These are phyloP conservation scores for Acacia acuminata DNA, from an alignment of 306 rosid genomes.

Conservation along the genomic window DNA sequence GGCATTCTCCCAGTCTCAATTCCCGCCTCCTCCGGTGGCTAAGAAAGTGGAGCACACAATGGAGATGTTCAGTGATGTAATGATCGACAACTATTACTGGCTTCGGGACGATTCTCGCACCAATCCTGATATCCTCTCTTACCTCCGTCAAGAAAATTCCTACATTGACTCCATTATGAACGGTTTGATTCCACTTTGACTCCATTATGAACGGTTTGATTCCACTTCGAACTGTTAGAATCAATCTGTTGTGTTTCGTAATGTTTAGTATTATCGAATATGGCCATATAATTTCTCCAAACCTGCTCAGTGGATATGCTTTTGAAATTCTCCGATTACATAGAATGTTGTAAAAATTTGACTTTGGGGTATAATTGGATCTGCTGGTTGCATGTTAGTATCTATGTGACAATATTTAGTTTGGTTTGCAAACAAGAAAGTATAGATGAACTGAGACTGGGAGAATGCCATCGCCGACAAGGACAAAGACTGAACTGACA, in stretches of 20 bases:
- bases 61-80: constrained; percentile 79
- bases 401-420: background rate
- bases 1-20: constrained; percentile 29
- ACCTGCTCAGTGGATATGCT: background rate
- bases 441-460: constrained; percentile 23
- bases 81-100: constrained; percentile 86
- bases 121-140: constrained; percentile 59
- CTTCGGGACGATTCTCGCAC: constrained; percentile 87
- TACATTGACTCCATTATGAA: constrained; percentile 65
- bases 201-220: too few species aligned
- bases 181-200: too few species aligned
- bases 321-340: background rate
- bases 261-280: background rate
- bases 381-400: background rate
- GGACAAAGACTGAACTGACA: background rate
- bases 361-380: background rate
- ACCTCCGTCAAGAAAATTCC: constrained; percentile 68
- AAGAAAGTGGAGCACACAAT: constrained; percentile 71
- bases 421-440: background rate
- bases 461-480: constrained; percentile 34
- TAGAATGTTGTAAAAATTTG: background rate
- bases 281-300: background rate
- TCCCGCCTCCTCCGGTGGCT: constrained; percentile 61
- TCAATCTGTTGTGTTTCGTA: background rate
- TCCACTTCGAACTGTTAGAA: background rate